Conservation (phyloP, 169 alveolate genomes). For the Plasmodium vivax region DNA sequence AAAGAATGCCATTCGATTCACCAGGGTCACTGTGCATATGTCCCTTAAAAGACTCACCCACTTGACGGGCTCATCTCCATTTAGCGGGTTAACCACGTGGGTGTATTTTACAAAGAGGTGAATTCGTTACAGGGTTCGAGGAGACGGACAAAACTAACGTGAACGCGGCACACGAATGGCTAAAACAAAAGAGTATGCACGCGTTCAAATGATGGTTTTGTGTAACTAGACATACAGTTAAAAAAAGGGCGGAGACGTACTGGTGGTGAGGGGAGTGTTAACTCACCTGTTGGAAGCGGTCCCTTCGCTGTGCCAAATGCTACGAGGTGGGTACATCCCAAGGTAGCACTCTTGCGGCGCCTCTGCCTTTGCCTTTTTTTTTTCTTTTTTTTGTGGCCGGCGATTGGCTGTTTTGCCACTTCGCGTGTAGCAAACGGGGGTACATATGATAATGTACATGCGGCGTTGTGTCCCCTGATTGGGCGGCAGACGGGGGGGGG, state of each 20-base stretch:
- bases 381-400: background rate
- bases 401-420: background rate
- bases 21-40: background rate
- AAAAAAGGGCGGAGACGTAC: background rate
- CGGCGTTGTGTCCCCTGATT: background rate
- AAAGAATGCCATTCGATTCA: too few relatives aligned
- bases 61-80: background rate
- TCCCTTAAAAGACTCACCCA: background rate
- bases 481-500: background rate
- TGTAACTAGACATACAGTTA: background rate
- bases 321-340: background rate
- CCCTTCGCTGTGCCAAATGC: background rate
- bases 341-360: background rate
- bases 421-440: background rate
- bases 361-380: background rate
- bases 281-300: background rate
- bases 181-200: background rate
- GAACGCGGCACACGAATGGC: background rate
- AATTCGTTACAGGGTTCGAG: background rate
- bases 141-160: background rate
- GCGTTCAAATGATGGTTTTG: background rate
- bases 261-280: background rate
- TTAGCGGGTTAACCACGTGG: background rate
- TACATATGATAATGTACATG: background rate
- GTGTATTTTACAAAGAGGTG: background rate